Conservation (phyloP, 140 eudicot species). For the Eryngium alpinum region DNA sequence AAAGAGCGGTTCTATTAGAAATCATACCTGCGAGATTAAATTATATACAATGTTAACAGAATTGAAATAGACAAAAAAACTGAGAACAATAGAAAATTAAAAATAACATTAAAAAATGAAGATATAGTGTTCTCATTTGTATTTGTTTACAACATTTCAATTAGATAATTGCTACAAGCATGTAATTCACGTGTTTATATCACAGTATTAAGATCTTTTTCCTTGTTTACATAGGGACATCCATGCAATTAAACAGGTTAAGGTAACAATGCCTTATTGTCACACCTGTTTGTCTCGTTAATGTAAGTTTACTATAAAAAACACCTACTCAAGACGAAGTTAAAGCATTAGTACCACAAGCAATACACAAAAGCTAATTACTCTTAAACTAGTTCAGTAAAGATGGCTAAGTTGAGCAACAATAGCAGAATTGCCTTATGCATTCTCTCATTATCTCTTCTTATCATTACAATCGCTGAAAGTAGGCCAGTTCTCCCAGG, state of each 20-base stretch:
- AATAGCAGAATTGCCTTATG: constrained; percentile 24
- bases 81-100: no score
- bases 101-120: no score
- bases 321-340: not conserved
- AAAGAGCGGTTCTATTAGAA: no score
- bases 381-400: no score
- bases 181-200: not conserved
- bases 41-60: no score
- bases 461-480: constrained; percentile 33
- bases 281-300: not conserved
- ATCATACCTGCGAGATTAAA: no score
- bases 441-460: not conserved
- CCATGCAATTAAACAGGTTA: not conserved
- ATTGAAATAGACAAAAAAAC: no score
- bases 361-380: not conserved
- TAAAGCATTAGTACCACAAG: not conserved
- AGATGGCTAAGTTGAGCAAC: constrained; percentile 30
- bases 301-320: not conserved
- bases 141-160: no score
- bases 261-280: constrained; percentile 5
- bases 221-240: not conserved
- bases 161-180: not conserved
- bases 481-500: constrained; percentile 24
- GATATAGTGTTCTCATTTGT: no score
- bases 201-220: not conserved